Conservation (phyloP, 257 asterid genomes). For the Scutellaria minor region DNA sequence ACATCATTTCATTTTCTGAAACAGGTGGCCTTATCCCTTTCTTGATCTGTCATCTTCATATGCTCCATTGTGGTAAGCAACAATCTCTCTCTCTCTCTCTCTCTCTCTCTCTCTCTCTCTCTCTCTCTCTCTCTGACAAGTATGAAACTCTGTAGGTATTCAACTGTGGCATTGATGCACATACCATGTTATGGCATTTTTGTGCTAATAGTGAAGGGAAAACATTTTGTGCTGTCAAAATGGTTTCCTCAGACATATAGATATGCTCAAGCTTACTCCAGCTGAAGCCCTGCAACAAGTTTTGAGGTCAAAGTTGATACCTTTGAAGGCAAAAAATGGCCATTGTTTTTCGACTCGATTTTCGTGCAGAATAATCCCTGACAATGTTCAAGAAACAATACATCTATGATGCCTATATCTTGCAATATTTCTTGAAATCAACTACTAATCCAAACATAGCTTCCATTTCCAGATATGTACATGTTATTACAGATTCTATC, state of each 20-base stretch:
- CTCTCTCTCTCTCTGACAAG: neutral
- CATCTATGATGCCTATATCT: neutral
- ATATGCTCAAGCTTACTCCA: slow-evolving; percentile 30
- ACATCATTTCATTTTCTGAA: slow-evolving; percentile 20
- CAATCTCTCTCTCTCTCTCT: slow-evolving; percentile 30
- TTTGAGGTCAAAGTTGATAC: slow-evolving; percentile 25
- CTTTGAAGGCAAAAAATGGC: neutral
- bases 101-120: neutral
- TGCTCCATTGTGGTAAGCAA: slow-evolving; percentile 85
- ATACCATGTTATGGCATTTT: slow-evolving; percentile 86
- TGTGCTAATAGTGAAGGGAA: slow-evolving; percentile 68
- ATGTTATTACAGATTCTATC: slow-evolving; percentile 31
- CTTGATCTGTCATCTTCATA: slow-evolving; percentile 86
- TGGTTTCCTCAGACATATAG: slow-evolving; percentile 83
- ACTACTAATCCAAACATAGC: neutral
- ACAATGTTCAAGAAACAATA: neutral
- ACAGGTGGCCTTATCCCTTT: slow-evolving; percentile 99
- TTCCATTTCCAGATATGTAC: slow-evolving; percentile 40
- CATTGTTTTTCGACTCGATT: neutral
- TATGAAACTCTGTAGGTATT: slow-evolving; percentile 59
- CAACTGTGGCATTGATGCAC: slow-evolving; percentile 88
- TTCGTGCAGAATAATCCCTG: slow-evolving; percentile 7
- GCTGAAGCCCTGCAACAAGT: slow-evolving; percentile 30
- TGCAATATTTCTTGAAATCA: slow-evolving; percentile 4
- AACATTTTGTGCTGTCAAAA: slow-evolving; percentile 65